phyloP scores from a whole-genome alignment of 306 rosid genomes.

The Acacia acuminata region DNA sequence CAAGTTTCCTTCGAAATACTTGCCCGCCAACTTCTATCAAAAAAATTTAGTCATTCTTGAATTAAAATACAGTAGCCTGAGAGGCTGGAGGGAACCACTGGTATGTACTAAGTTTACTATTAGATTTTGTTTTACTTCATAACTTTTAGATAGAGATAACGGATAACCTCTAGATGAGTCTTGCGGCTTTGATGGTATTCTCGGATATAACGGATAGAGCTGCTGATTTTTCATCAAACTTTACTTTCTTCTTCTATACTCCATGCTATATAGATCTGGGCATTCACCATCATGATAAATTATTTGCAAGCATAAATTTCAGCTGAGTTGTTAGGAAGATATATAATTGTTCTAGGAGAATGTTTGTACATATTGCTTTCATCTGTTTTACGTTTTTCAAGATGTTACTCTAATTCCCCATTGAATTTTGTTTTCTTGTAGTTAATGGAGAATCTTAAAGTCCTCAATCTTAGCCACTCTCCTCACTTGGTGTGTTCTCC shows the following conservation, averaged over 20 bases:
- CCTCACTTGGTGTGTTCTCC: not conserved
- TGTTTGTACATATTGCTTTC: not conserved
- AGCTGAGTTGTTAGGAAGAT: not conserved
- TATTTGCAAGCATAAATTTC: not conserved
- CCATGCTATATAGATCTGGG: not conserved
- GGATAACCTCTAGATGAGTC: not conserved
- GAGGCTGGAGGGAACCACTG: not conserved
- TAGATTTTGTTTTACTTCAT: no score
- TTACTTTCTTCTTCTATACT: not conserved
- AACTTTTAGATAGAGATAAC: no score
- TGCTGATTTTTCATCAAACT: not conserved
- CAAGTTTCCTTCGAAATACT: not conserved
- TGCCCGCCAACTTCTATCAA: not conserved
- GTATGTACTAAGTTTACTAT: not conserved
- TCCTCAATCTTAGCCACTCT: not conserved
- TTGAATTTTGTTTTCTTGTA: not conserved
- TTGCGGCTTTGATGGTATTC: not conserved
- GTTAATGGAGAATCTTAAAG: not conserved
- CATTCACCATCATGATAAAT: not conserved
- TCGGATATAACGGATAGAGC: not conserved
- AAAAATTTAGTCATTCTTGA: not conserved
- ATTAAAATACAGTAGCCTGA: not conserved
- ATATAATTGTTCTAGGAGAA: not conserved
- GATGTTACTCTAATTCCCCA: not conserved
- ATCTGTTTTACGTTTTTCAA: not conserved